Conservation (phyloP, 176 grass and related monocot species). For the Pharus latifolius region DNA sequence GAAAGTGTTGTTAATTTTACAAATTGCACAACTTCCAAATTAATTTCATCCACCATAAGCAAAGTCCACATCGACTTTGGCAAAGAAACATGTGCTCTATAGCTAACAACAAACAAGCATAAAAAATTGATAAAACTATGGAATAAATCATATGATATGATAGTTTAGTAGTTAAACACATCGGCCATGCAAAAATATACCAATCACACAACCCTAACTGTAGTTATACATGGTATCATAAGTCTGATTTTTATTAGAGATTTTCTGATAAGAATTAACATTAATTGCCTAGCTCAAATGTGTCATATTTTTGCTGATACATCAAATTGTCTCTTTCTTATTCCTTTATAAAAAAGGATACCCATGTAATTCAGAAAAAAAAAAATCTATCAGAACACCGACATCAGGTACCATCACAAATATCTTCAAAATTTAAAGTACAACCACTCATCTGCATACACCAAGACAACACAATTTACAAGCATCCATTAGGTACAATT, state of each 20-base stretch:
- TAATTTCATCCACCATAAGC: no score
- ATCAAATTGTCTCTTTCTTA: slow-evolving; percentile 9
- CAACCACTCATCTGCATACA: slow-evolving; percentile 8
- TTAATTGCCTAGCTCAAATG: no score
- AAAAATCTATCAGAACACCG: slow-evolving; percentile 18
- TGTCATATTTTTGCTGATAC: slow-evolving; percentile 13
- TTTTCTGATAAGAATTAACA: no score
- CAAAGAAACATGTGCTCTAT: slow-evolving; percentile 9
- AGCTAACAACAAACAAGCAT: no score
- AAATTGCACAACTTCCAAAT: slow-evolving; percentile 18
- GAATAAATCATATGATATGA: no score
- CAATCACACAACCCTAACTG: no score
- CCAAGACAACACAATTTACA: background rate
- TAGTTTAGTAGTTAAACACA: no score
- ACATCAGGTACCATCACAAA: slow-evolving; percentile 28
- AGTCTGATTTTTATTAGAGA: no score
- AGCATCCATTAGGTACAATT: background rate
- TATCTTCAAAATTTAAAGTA: slow-evolving; percentile 22
- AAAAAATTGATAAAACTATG: no score
- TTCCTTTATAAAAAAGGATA: slow-evolving; percentile 14
- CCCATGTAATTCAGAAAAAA: slow-evolving; percentile 12
- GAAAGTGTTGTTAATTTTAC: slow-evolving; percentile 21
- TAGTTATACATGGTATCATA: no score
- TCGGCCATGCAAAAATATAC: no score
- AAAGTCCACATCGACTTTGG: background rate